Evolutionary conservation across 495 filamentous ascomycete genomes (phyloP).

Genomic region (Lophiostoma macrostomum): DNA sequence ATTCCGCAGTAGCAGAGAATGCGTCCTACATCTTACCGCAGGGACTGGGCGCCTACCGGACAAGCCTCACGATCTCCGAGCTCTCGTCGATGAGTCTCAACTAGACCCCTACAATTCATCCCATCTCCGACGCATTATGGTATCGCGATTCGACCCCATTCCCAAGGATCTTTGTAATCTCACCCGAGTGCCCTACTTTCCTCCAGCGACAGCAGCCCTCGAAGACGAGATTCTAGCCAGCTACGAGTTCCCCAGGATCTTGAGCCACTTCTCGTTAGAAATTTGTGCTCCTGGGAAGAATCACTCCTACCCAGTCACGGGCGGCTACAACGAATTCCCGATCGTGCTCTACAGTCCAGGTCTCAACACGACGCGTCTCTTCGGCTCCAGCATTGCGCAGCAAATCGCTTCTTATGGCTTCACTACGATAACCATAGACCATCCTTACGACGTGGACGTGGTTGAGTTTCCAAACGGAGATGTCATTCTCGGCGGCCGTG

Average conservation of each 20-base stretch:
- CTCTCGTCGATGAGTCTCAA: neutral
- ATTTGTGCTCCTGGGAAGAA: neutral
- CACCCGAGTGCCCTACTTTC: neutral
- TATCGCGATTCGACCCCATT: constrained; percentile 12
- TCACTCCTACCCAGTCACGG: neutral
- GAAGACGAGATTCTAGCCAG: constrained; percentile 7
- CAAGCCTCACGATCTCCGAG: neutral
- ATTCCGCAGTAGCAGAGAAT: too few relatives aligned
- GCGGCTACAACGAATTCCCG: neutral
- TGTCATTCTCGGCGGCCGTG: neutral
- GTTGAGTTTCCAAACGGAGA: constrained; percentile 35
- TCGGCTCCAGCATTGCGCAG: constrained; percentile 28
- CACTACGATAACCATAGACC: constrained; percentile 47
- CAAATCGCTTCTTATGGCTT: constrained; percentile 48
- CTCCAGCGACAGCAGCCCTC: neutral
- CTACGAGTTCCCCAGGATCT: constrained; percentile 6
- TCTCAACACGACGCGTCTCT: constrained; percentile 6
- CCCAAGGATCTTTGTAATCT: neutral
- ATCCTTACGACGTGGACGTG: constrained; percentile 47
- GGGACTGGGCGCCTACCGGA: neutral
- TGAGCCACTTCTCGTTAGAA: neutral
- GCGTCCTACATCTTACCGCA: constrained; percentile 1
- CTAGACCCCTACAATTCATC: constrained; percentile 1
- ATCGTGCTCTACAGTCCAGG: constrained; percentile 7
- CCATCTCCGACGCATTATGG: constrained; percentile 3